Base-by-base conservation (phyloP, 176 grass and related monocot species). In the Cenchrus purpureus region DNA sequence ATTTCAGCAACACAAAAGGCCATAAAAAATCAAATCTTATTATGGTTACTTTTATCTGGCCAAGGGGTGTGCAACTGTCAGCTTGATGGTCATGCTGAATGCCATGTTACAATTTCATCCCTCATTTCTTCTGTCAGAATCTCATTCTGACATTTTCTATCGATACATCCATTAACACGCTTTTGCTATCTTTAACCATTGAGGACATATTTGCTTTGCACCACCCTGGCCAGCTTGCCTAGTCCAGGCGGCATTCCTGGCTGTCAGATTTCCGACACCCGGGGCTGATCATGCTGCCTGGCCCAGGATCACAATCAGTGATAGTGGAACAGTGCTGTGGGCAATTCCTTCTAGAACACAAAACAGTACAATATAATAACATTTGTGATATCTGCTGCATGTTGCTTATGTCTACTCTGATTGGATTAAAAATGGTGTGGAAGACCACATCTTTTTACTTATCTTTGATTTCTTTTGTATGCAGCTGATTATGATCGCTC, bases 401-500 rank as follows among this genome's bases (percentile, higher is more conserved):
- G 52, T 73, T 81, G 42, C 68, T 82, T 65, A 40, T 68, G 31
- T 72, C 50, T 85, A 68, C 85, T 76, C 7, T 88, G 69, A 48
- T 28, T 61, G 10, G 45, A 48, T 77, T 80, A 16, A 66, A n/a
- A 44, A 58, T 49, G 53, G 0, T 46, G 3, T 34, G 19, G 34
- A 17, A 51, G 74, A 53, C 2, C 66, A 2, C 15, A 71, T 61
- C 15, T 83, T 28, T 37, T 12, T 67, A 31, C 80, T 83, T 65
- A 82, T 74, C 43, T 74, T 91, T 40, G 61, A 65, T 90, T 76
- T 63, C 16, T 66, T 73, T 93, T 80, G 8, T 82, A 19, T 62
- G 82, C 94, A 98, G 95, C 89, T 90, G 93, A 93, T 77, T 98
- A 88, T 79, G 95, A 98, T 78, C 89, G 86, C 72, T 89, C 85